phyloP scores from a whole-genome alignment of 352 stramenopile species.

The Phytophthora idaei region DNA sequence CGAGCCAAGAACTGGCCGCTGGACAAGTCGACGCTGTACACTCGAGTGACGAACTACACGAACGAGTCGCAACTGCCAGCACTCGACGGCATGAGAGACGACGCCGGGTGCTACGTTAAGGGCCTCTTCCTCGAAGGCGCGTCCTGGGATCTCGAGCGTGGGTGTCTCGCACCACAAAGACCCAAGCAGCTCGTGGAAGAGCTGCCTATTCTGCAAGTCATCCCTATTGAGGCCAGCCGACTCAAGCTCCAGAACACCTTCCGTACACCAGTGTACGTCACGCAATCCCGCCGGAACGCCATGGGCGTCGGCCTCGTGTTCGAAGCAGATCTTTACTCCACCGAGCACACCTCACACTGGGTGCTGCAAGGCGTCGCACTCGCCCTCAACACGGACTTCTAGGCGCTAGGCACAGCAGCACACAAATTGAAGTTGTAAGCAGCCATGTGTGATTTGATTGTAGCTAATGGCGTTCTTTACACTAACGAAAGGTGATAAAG shows the following conservation, averaged over 20 bases:
- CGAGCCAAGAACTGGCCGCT: slow-evolving; percentile 93
- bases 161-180: slow-evolving; percentile 83
- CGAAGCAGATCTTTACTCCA: slow-evolving; percentile 91
- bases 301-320: slow-evolving; percentile 97
- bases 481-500: no score
- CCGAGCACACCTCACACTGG: slow-evolving; percentile 93
- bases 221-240: slow-evolving; percentile 94
- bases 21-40: slow-evolving; percentile 95
- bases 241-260: slow-evolving; percentile 96
- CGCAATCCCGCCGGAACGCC: slow-evolving; percentile 92
- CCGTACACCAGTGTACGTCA: slow-evolving; percentile 96
- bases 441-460: background rate
- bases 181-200: slow-evolving; percentile 96
- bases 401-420: slow-evolving; percentile 12
- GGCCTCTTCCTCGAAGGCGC: slow-evolving; percentile 95
- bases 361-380: slow-evolving; percentile 95
- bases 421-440: no score
- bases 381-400: slow-evolving; percentile 92
- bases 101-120: slow-evolving; percentile 92
- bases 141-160: slow-evolving; percentile 88
- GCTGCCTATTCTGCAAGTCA: slow-evolving; percentile 94
- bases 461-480: background rate
- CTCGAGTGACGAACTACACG: slow-evolving; percentile 89
- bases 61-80: slow-evolving; percentile 59
- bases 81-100: slow-evolving; percentile 44